Conservation (phyloP, 2,329 filamentous ascomycete species). For the Arthroderma sp. region DNA sequence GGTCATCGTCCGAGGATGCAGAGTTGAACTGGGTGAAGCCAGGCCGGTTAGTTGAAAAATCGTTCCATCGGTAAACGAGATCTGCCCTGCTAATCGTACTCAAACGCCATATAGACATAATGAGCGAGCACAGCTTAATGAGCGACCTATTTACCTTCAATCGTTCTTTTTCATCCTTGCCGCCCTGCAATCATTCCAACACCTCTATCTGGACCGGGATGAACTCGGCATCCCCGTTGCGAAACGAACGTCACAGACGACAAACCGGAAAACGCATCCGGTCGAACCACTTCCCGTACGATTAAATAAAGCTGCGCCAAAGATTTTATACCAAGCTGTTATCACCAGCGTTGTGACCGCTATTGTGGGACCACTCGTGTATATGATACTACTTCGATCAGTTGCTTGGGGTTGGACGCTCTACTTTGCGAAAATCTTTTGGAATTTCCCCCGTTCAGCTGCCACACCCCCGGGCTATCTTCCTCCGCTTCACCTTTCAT, state of each 20-base stretch:
- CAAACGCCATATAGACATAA: constrained; percentile 26
- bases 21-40: constrained; percentile 62
- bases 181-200: constrained; percentile 52
- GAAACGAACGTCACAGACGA: constrained; percentile 20
- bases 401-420: constrained; percentile 58
- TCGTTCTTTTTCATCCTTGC: constrained; percentile 57
- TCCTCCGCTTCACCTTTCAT: constrained; percentile 45
- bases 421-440: constrained; percentile 56
- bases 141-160: constrained; percentile 70
- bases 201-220: constrained; percentile 64
- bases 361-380: constrained; percentile 42
- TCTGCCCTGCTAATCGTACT: background rate
- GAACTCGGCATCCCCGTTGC: constrained; percentile 42
- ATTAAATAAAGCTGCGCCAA: constrained; percentile 23
- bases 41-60: constrained; percentile 40
- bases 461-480: constrained; percentile 42
- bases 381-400: constrained; percentile 49
- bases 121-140: constrained; percentile 68
- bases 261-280: constrained; percentile 25
- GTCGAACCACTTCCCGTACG: constrained; percentile 25
- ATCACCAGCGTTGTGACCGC: constrained; percentile 28
- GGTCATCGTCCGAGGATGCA: constrained; percentile 46
- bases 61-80: background rate
- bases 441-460: constrained; percentile 60
- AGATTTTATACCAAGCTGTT: constrained; percentile 21